A percentile compares a stretch with the other conserved stretches of the same genome.
Evolutionary conservation across 257 asterid genomes (phyloP).

Genomic region (Penstemon davidsonii): DNA sequence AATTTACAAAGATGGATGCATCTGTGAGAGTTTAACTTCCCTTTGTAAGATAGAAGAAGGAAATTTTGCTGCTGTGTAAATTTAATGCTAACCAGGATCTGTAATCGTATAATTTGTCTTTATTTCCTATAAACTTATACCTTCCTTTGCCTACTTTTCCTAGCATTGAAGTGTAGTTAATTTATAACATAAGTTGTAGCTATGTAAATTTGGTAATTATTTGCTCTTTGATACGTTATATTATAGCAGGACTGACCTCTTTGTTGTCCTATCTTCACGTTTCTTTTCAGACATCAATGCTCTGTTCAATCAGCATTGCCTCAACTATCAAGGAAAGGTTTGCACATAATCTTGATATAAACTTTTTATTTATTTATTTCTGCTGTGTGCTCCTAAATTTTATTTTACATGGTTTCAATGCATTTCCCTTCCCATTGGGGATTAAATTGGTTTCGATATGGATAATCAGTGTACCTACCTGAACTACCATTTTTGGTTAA

Average conservation of each 20-base stretch:
- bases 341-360: conserved; percentile 28
- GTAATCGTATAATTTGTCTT: conserved; percentile 4
- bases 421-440: conserved; percentile 1
- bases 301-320: conserved; percentile 74
- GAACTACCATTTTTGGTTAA: too few species aligned
- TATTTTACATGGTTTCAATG: conserved; percentile 6
- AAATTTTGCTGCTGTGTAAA: conserved; percentile 4
- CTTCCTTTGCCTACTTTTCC: background rate
- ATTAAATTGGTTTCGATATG: conserved; percentile 5
- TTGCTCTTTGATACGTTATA: conserved; percentile 13
- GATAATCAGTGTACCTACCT: background rate
- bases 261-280: conserved; percentile 14
- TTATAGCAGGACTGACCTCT: conserved; percentile 22
- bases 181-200: conserved; percentile 4
- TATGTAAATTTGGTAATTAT: conserved; percentile 1
- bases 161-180: conserved; percentile 2
- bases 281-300: conserved; percentile 73
- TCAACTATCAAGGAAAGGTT: conserved; percentile 91
- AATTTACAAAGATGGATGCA: conserved; percentile 16
- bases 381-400: background rate
- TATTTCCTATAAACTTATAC: background rate
- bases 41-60: background rate
- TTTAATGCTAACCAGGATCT: conserved; percentile 6
- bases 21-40: background rate
- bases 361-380: conserved; percentile 9